These are phyloP conservation scores for Setaria viridis DNA, from an alignment of 202 grass and related monocot species.

Conservation along the genomic window DNA sequence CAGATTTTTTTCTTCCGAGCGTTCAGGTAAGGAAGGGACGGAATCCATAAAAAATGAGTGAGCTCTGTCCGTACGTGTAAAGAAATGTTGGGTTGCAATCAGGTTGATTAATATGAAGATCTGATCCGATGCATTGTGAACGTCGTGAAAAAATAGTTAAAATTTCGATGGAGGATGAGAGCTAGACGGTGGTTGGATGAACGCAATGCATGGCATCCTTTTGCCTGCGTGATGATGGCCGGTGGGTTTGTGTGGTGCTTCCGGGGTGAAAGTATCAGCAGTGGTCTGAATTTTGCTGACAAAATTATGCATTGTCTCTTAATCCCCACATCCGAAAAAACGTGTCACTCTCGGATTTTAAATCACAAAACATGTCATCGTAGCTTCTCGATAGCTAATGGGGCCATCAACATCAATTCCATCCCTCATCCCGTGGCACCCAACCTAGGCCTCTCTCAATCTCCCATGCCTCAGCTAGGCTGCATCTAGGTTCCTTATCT, in stretches of 20 bases:
- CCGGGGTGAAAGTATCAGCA: neutral
- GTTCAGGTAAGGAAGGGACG: neutral
- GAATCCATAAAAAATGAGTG: neutral
- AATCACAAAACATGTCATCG: no score
- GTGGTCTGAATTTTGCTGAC: neutral
- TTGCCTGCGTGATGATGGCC: neutral
- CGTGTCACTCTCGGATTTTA: no score
- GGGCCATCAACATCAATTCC: no score
- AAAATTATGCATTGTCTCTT: no score
- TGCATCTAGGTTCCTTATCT: no score
- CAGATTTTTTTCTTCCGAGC: neutral
- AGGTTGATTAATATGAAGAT: neutral
- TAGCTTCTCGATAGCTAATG: no score
- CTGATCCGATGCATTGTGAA: neutral
- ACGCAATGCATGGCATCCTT: neutral
- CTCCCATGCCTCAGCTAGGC: no score
- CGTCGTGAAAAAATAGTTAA: neutral
- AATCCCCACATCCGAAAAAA: no score
- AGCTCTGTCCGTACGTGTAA: neutral
- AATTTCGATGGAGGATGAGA: neutral
- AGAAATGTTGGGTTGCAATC: slow-evolving; percentile 1
- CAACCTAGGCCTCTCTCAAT: no score
- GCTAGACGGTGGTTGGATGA: neutral
- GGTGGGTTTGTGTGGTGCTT: neutral
- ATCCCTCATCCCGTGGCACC: no score